phyloP scores from a whole-genome alignment of 257 asterid species.

The Oldenlandia corymbosa region DNA sequence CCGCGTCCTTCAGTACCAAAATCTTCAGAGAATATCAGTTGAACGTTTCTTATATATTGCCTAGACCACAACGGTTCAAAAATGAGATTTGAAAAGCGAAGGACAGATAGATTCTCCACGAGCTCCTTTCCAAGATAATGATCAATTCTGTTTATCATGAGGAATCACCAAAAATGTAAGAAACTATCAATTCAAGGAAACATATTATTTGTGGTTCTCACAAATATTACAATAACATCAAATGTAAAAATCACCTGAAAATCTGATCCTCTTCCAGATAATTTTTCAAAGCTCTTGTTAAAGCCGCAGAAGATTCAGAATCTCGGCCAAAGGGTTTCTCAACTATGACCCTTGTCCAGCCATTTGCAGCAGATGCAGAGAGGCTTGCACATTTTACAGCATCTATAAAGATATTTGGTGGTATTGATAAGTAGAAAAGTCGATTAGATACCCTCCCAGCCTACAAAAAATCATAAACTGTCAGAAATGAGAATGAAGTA shows the following conservation, averaged over 20 bases:
- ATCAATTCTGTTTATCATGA: constrained; percentile 61
- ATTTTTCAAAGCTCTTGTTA: constrained; percentile 79
- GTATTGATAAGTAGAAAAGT: constrained; percentile 88
- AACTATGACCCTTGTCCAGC: constrained; percentile 96
- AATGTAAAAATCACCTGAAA: constrained; percentile 47
- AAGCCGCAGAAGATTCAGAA: constrained; percentile 88
- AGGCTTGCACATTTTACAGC: constrained; percentile 89
- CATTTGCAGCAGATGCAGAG: constrained; percentile 76
- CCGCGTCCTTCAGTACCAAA: constrained; percentile 99
- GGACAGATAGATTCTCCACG: constrained; percentile 93
- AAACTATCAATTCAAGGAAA: background rate
- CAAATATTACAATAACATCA: constrained; percentile 1
- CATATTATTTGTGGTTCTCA: background rate
- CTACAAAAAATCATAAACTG: constrained; percentile 31
- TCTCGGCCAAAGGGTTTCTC: constrained; percentile 99
- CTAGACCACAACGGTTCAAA: constrained; percentile 98
- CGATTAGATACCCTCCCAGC: constrained; percentile 75
- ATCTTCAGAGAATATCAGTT: constrained; percentile 92
- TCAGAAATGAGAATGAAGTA: background rate
- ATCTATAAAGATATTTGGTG: constrained; percentile 82
- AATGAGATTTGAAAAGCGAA: constrained; percentile 88
- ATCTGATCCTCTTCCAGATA: constrained; percentile 88
- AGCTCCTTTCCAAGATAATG: constrained; percentile 99
- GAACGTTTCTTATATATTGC: constrained; percentile 91
- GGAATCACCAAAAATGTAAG: constrained; percentile 4